Base-by-base conservation (phyloP, 176 grass and related monocot species). In the Olyra latifolia region DNA sequence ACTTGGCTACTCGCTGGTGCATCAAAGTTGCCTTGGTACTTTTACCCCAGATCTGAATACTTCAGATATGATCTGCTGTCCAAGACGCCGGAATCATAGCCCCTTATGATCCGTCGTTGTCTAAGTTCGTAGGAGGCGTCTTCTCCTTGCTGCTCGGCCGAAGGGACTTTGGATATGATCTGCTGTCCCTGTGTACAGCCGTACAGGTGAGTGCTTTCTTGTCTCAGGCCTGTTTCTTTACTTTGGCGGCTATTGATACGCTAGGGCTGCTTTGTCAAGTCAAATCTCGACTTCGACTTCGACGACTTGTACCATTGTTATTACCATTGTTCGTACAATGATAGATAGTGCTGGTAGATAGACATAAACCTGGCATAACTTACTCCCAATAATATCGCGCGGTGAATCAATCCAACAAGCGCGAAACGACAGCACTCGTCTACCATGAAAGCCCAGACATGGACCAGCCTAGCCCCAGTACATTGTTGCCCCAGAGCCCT, bases 381-480 rank as follows among this genome's bases (percentile, higher is more conserved):
- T 2, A 43, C 39, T 57, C 20, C 9, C 35, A 3, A 16, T 11
- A 22, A 16, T 20, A 62, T 13, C 4, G 16, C 6, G 23, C 17
- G 52, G 66, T 46, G 53, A 71, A 71, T 66, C 27, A 30, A 14
- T 29, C 23, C 8, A 16, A 64, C n/a, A 16, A 73, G 25, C 7
- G 24, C 38, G 19, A 53, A 54, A 30, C 20, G 22, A 10, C 10
- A n/a, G 12, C 5, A 13, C 60, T 8, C 14, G n/a, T 56, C 59
- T 47, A 66, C 48, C 60, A 25, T 9, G 47, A n/a, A 56, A 30
- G 50, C 8, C 3, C 49, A 30, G 75, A 79, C 74, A 88, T 50
- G 81, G 43, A 88, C 76, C 81, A 80, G 14, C 23, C 68, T 54
- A 63, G 44, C 6, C 25, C 29, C 52, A 44, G 76, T 22, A 43